Conservation (phyloP, 73 alveolate genomes). For the Blepharisma japonicum region DNA sequence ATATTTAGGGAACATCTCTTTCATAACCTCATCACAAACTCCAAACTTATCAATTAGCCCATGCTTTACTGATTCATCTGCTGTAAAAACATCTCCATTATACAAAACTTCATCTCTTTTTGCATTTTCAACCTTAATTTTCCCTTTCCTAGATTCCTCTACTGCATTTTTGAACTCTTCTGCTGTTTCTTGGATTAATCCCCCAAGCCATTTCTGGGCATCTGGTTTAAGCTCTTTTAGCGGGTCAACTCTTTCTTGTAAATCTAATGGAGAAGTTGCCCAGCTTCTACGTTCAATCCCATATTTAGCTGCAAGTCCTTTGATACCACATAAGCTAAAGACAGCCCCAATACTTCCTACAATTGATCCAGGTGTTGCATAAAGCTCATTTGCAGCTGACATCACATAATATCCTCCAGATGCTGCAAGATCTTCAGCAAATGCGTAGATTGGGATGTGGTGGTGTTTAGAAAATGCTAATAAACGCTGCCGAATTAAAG, state of each 20-base stretch:
- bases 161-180: no score
- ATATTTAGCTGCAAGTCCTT: slow-evolving; percentile 29
- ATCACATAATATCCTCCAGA: slow-evolving; percentile 38
- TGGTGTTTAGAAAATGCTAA: slow-evolving; percentile 8
- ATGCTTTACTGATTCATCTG: no score
- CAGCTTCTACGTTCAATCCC: slow-evolving; percentile 32
- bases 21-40: no score
- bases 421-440: slow-evolving; percentile 46
- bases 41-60: no score
- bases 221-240: neutral
- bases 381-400: slow-evolving; percentile 43
- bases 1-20: no score
- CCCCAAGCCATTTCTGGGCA: no score
- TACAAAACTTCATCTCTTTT: no score
- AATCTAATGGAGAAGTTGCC: slow-evolving; percentile 12
- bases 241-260: neutral
- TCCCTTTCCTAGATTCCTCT: no score
- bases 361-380: neutral
- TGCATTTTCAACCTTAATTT: no score
- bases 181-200: no score
- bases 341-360: slow-evolving; percentile 33
- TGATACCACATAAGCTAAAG: neutral
- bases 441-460: slow-evolving; percentile 37
- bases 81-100: no score
- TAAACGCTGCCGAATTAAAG: slow-evolving; percentile 20